phyloP scores from a whole-genome alignment of 495 filamentous ascomycete genomes.

The Podospora fimiseda region DNA sequence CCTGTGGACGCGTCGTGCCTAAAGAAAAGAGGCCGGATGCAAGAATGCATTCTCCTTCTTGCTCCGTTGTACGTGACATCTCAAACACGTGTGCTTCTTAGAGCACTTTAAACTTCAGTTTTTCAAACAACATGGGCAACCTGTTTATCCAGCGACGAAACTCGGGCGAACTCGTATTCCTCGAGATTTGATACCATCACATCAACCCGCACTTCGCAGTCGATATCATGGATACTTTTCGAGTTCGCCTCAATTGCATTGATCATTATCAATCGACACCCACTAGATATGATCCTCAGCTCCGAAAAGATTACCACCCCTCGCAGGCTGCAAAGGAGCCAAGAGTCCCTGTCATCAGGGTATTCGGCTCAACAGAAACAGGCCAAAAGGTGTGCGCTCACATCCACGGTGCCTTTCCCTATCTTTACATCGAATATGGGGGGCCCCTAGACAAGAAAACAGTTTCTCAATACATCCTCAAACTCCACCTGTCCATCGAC shows the following conservation, averaged over 20 bases:
- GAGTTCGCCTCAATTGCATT: constrained; percentile 87
- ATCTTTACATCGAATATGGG: constrained; percentile 83
- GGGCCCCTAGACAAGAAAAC: constrained; percentile 50
- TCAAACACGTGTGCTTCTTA: neutral
- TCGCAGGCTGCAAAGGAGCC: constrained; percentile 52
- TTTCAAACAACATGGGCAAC: too few species aligned
- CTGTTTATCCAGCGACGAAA: too few species aligned
- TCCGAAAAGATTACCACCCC: constrained; percentile 52
- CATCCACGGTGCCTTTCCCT: constrained; percentile 92
- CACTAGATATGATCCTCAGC: constrained; percentile 72
- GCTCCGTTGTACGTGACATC: neutral
- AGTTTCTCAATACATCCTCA: constrained; percentile 58
- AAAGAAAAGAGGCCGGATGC: neutral
- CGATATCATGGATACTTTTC: constrained; percentile 57
- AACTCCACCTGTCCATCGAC: constrained; percentile 74
- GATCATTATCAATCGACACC: constrained; percentile 82
- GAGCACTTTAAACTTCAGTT: neutral
- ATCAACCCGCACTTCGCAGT: too few species aligned
- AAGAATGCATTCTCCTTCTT: neutral
- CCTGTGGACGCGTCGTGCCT: constrained; percentile 4
- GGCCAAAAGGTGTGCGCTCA: constrained; percentile 96
- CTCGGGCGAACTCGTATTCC: too few species aligned
- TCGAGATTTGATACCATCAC: too few species aligned
- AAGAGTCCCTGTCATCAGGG: constrained; percentile 77
- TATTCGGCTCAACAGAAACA: constrained; percentile 90